phyloP scores from a whole-genome alignment of 208 protist species.

The Leishmania aethiopica region DNA sequence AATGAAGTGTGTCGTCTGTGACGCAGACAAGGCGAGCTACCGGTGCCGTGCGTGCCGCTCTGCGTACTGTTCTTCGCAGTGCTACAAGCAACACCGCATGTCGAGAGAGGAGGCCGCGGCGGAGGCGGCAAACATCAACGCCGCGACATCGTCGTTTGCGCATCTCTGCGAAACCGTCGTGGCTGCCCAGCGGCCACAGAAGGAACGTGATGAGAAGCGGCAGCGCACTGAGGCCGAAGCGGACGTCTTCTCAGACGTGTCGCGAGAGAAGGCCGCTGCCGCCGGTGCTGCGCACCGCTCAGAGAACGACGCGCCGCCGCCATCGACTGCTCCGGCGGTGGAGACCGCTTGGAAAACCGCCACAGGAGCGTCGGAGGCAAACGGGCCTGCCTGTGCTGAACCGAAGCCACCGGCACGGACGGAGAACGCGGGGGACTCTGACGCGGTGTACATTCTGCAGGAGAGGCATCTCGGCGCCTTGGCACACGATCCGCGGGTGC shows the following conservation, averaged over 20 bases:
- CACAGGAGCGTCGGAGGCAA: background rate
- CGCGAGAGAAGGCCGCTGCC: conserved; percentile 19
- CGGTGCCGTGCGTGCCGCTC: conserved; percentile 61
- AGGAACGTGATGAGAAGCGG: conserved; percentile 15
- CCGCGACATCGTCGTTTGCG: background rate
- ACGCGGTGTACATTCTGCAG: conserved; percentile 53
- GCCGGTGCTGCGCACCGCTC: background rate
- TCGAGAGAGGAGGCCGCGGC: conserved; percentile 11
- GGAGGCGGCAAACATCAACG: background rate
- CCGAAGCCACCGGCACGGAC: background rate
- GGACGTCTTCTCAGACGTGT: conserved; percentile 31
- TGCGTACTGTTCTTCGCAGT: conserved; percentile 66
- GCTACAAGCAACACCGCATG: conserved; percentile 57
- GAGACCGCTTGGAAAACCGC: background rate
- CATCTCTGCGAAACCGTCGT: conserved; percentile 24
- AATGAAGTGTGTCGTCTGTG: conserved; percentile 71
- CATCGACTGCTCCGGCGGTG: background rate
- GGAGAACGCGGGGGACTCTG: conserved; percentile 27
- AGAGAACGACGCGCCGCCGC: background rate
- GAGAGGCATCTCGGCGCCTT: conserved; percentile 70
- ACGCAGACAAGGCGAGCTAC: conserved; percentile 37
- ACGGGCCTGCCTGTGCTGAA: background rate
- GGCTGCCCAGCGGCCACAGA: conserved; percentile 13
- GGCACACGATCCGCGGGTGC: conserved; percentile 44
- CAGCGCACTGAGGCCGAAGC: conserved; percentile 26